Evolutionary conservation across 1,139 yeast species (phyloP).

Genomic region (Debaryomyces subglobosus): DNA sequence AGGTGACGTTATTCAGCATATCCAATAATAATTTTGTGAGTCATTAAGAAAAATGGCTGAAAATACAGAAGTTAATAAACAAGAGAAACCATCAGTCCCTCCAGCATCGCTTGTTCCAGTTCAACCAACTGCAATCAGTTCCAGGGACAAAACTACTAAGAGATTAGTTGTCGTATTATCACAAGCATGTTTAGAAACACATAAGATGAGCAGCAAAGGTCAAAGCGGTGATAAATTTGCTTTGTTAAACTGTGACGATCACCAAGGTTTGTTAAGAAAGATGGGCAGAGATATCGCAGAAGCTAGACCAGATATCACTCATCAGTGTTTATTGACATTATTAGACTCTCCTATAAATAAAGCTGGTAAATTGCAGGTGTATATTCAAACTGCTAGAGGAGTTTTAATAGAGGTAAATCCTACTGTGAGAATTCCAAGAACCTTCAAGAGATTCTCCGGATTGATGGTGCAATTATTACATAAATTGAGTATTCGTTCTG

Average conservation of each 20-base stretch:
- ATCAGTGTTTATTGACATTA: constrained; percentile 88
- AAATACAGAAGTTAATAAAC: constrained; percentile 31
- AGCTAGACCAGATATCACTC: constrained; percentile 98
- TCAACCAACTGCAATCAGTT: constrained; percentile 78
- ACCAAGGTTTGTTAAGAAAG: constrained; percentile 90
- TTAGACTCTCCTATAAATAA: constrained; percentile 96
- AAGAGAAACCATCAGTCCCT: constrained; percentile 43
- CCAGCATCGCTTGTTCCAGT: constrained; percentile 79
- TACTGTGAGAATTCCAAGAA: constrained; percentile 94
- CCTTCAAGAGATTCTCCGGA: constrained; percentile 96
- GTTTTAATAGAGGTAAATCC: constrained; percentile 96
- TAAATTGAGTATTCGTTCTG: constrained; percentile 88
- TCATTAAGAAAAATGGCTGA: constrained; percentile 17
- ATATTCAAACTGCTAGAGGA: constrained; percentile 93
- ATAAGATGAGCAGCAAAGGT: constrained; percentile 75
- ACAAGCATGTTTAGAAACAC: constrained; percentile 94
- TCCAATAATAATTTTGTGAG: not conserved
- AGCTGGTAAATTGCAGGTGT: constrained; percentile 95
- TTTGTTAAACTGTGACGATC: constrained; percentile 94
- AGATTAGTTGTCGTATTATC: constrained; percentile 90
- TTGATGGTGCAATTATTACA: constrained; percentile 95
- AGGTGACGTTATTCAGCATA: not conserved
- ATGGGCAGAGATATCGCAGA: constrained; percentile 98
- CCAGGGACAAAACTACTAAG: constrained; percentile 81
- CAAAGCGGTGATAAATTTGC: constrained; percentile 93